phyloP scores from a whole-genome alignment of 1,284 basidiomycete genomes.

The Athelia psychrophila region DNA sequence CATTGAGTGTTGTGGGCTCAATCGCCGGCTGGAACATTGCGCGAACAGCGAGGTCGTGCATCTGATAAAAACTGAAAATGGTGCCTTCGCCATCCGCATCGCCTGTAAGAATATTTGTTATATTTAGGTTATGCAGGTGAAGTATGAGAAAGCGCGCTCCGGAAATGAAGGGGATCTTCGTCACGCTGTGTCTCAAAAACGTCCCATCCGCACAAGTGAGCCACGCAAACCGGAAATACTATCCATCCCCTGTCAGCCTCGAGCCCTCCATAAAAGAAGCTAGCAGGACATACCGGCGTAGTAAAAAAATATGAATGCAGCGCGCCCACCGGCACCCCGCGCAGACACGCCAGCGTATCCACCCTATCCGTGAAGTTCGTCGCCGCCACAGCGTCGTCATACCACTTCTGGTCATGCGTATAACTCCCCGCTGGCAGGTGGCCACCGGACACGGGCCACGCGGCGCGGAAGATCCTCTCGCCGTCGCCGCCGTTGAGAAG shows the following conservation, averaged over 20 bases:
- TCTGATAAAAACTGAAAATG: slow-evolving; percentile 38
- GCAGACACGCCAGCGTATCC: slow-evolving; percentile 49
- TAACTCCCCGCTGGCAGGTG: slow-evolving; percentile 41
- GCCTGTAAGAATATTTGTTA: slow-evolving; percentile 18
- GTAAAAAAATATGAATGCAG: slow-evolving; percentile 42
- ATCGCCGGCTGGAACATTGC: slow-evolving; percentile 87
- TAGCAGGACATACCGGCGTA: slow-evolving; percentile 33
- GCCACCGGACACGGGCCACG: slow-evolving; percentile 51
- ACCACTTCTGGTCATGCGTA: slow-evolving; percentile 36
- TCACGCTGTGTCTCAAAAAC: slow-evolving; percentile 41
- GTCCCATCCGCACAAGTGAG: slow-evolving; percentile 49
- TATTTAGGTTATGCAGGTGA: not conserved
- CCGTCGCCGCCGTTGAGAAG: slow-evolving; percentile 45
- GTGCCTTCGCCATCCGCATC: slow-evolving; percentile 55
- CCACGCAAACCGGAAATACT: slow-evolving; percentile 42
- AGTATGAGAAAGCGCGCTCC: slow-evolving; percentile 22
- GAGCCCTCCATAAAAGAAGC: not conserved
- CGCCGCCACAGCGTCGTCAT: slow-evolving; percentile 41
- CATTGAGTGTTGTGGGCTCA: slow-evolving; percentile 42
- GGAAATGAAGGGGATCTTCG: slow-evolving; percentile 43
- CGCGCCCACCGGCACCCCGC: slow-evolving; percentile 36
- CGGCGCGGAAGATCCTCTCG: slow-evolving; percentile 48
- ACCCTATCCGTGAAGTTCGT: slow-evolving; percentile 37
- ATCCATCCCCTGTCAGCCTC: not conserved
- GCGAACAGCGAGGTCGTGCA: slow-evolving; percentile 82